A percentile compares a stretch with the other conserved stretches of the same genome.
Evolutionary conservation across 2,329 filamentous ascomycete genomes (phyloP).

Genomic region (Fusarium bactridioides): DNA sequence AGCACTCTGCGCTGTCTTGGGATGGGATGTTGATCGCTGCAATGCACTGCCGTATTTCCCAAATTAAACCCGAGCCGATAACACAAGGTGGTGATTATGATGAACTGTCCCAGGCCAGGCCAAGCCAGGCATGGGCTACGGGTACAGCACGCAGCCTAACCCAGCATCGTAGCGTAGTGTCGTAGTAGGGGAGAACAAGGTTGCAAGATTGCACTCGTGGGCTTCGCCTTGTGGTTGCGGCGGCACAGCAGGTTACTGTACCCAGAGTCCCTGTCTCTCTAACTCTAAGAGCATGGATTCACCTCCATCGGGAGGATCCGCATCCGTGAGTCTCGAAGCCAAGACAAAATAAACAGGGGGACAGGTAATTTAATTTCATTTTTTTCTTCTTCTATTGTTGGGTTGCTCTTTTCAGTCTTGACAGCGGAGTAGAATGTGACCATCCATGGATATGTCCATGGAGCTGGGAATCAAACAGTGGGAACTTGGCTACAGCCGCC

Average conservation of each 20-base stretch:
- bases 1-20: conserved; percentile 13
- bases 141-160: conserved; percentile 4
- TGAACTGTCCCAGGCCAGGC: background rate
- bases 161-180: background rate
- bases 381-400: background rate
- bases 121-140: background rate
- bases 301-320: conserved; percentile 17
- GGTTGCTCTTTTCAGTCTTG: background rate
- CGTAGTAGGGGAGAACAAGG: background rate
- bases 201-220: conserved; percentile 18
- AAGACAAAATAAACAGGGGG: conserved; percentile 2
- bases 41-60: conserved; percentile 15
- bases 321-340: conserved; percentile 5
- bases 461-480: conserved; percentile 3
- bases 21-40: conserved; percentile 3
- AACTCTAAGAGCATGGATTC: background rate
- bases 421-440: background rate
- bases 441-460: conserved; percentile 18
- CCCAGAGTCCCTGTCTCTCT: conserved; percentile 17
- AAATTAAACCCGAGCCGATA: conserved; percentile 10
- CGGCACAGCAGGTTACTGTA: conserved; percentile 34
- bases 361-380: background rate
- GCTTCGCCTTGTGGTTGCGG: conserved; percentile 5
- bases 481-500: background rate
- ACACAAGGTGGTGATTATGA: background rate